These are phyloP conservation scores for Ceratocystis destructans DNA, from an alignment of 2,329 filamentous ascomycete species.

Conservation along the genomic window DNA sequence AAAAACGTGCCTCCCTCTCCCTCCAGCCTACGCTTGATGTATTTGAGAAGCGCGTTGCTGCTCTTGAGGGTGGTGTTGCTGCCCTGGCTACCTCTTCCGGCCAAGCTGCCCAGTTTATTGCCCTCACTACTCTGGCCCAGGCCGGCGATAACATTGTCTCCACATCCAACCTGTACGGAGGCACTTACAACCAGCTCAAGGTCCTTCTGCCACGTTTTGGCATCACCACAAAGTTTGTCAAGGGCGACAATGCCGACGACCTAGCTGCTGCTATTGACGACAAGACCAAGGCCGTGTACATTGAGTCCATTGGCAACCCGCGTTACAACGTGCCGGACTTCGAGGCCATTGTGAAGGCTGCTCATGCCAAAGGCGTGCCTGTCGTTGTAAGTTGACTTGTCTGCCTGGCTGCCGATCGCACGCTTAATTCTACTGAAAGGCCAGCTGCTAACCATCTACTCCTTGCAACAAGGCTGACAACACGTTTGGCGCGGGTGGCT, in stretches of 20 bases:
- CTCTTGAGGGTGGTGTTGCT: constrained; percentile 80
- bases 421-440: neutral
- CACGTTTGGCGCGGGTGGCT: constrained; percentile 88
- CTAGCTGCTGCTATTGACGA: constrained; percentile 77
- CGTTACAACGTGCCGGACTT: constrained; percentile 88
- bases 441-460: neutral
- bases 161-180: constrained; percentile 82
- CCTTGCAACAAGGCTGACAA: constrained; percentile 56
- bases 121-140: constrained; percentile 69
- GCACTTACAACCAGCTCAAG: constrained; percentile 96
- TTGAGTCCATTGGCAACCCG: constrained; percentile 90
- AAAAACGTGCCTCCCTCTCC: neutral
- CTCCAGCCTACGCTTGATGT: constrained; percentile 80
- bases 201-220: constrained; percentile 77
- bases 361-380: constrained; percentile 54
- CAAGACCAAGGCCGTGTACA: constrained; percentile 80
- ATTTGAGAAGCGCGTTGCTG: constrained; percentile 92
- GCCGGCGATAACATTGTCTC: constrained; percentile 87
- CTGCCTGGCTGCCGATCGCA: neutral
- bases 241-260: constrained; percentile 64
- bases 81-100: constrained; percentile 76
- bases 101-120: constrained; percentile 85
- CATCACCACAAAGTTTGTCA: constrained; percentile 75
- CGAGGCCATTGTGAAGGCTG: constrained; percentile 69
- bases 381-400: constrained; percentile 38